These are phyloP conservation scores for sunflower (Helianthus annuus) DNA, from an alignment of 129 eudicot species.

Conservation along the genomic window DNA sequence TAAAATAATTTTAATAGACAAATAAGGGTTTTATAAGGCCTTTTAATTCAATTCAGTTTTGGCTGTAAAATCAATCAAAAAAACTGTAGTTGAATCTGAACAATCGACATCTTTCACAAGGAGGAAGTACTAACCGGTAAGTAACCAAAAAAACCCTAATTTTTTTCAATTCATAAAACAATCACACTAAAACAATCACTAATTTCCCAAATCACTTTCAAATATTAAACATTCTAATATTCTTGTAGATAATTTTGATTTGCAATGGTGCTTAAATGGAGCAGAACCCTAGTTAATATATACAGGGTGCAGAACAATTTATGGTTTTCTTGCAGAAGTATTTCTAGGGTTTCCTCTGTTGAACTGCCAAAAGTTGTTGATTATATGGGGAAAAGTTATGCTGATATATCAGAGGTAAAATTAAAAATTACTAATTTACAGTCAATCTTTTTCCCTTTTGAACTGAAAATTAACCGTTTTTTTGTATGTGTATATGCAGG, in stretches of 20 bases:
- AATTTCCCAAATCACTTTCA: too few relatives aligned
- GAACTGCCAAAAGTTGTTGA: constrained; percentile 8
- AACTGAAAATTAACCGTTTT: neutral
- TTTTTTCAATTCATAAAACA: too few relatives aligned
- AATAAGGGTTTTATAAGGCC: too few relatives aligned
- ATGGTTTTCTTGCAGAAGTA: constrained; percentile 1
- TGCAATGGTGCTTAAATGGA: constrained; percentile 29
- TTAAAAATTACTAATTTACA: neutral
- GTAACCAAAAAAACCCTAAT: too few relatives aligned
- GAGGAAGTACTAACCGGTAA: too few relatives aligned
- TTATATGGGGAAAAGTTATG: constrained; percentile 12
- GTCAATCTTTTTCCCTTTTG: neutral
- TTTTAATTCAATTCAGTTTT: too few relatives aligned
- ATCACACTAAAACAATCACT: too few relatives aligned
- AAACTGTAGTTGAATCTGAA: too few relatives aligned
- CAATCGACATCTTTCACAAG: too few relatives aligned
- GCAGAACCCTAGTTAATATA: constrained; percentile 22
- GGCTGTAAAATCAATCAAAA: too few relatives aligned
- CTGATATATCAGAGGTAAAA: constrained; percentile 30
- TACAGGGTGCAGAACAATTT: neutral
- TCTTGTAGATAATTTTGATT: constrained; percentile 16
- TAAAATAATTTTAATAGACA: too few relatives aligned
- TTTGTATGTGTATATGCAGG: constrained; percentile 1
- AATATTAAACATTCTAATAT: neutral
- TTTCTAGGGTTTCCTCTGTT: constrained; percentile 29